A percentile compares a stretch with the other conserved stretches of the same genome.
These are phyloP conservation scores for Chaetomiaceae sp. DNA, from an alignment of 2,329 filamentous ascomycete genomes.

Conservation along the genomic window DNA sequence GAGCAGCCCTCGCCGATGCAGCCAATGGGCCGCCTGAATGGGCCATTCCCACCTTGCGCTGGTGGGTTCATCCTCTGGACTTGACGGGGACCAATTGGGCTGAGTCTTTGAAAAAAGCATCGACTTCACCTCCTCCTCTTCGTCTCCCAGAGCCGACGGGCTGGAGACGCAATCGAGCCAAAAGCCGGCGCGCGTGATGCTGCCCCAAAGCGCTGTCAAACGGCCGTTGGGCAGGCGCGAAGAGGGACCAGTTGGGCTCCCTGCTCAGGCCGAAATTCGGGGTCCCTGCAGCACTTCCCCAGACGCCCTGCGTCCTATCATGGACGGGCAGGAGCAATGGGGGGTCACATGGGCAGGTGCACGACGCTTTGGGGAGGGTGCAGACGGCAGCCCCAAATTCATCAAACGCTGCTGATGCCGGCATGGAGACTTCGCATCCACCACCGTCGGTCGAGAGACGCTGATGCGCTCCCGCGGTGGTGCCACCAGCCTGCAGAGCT, in stretches of 20 bases:
- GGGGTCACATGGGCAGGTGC: slow-evolving; percentile 27
- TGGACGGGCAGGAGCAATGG: slow-evolving; percentile 16
- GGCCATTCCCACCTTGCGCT: slow-evolving; percentile 25
- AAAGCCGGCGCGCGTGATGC: too few relatives aligned
- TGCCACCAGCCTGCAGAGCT: slow-evolving; percentile 8
- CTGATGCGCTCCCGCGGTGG: slow-evolving; percentile 14
- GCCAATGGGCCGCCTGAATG: slow-evolving; percentile 26
- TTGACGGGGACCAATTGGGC: slow-evolving; percentile 21
- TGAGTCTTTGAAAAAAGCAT: slow-evolving; percentile 17
- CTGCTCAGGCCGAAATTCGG: slow-evolving; percentile 12
- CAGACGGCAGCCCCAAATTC: slow-evolving; percentile 23
- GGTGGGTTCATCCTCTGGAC: slow-evolving; percentile 17
- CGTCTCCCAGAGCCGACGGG: too few relatives aligned
- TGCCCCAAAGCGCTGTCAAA: not conserved
- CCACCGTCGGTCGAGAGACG: slow-evolving; percentile 19
- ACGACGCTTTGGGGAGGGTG: slow-evolving; percentile 17
- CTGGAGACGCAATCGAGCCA: too few relatives aligned
- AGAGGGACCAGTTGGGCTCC: slow-evolving; percentile 7
- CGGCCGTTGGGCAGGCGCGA: not conserved
- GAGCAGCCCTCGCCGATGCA: slow-evolving; percentile 18
- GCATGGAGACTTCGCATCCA: slow-evolving; percentile 16
- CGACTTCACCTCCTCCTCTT: slow-evolving; percentile 11
- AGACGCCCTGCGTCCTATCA: slow-evolving; percentile 23
- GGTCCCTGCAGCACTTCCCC: slow-evolving; percentile 13
- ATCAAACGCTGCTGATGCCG: slow-evolving; percentile 17